Conservation (phyloP, 371 early-diverging fungal species). For the Dinochytrium kinnereticum region DNA sequence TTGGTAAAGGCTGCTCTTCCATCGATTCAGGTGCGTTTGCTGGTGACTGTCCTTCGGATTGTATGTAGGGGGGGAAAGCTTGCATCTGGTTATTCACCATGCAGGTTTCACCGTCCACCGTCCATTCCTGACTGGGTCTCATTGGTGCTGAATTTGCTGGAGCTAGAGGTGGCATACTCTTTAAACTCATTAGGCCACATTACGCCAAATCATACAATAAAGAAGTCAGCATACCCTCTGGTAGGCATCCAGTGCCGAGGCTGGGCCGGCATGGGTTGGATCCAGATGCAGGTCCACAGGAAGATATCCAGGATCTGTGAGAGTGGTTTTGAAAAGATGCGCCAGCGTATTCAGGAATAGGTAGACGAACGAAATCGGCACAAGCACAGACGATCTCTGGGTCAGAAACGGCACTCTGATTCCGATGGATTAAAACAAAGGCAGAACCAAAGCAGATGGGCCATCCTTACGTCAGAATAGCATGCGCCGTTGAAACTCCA, state of each 20-base stretch:
- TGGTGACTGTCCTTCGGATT: not conserved
- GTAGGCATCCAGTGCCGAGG: not conserved
- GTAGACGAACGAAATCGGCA: constrained; percentile 74
- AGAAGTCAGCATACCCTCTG: not conserved
- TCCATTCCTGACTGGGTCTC: too few species aligned
- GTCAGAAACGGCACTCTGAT: constrained; percentile 19
- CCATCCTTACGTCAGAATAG: constrained; percentile 69
- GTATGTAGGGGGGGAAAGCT: not conserved
- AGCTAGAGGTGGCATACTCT: not conserved
- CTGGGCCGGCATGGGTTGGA: constrained; percentile 23
- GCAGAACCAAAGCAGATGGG: not conserved
- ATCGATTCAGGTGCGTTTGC: too few species aligned
- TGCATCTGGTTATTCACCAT: too few species aligned
- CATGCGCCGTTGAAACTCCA: constrained; percentile 67
- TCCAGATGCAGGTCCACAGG: constrained; percentile 70
- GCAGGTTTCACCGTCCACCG: too few species aligned
- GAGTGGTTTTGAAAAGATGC: constrained; percentile 83
- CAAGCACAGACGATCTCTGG: constrained; percentile 15
- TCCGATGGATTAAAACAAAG: too few species aligned
- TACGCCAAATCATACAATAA: not conserved
- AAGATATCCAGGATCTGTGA: constrained; percentile 89
- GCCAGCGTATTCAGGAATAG: constrained; percentile 69
- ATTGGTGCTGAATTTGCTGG: too few species aligned
- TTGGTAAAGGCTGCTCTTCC: constrained; percentile 42
- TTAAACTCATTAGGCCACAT: not conserved